Evolutionary conservation across 306 rosid genomes (phyloP), one percentile per base, ranked within the genome.

Genomic region (Acacia acuminata): DNA sequence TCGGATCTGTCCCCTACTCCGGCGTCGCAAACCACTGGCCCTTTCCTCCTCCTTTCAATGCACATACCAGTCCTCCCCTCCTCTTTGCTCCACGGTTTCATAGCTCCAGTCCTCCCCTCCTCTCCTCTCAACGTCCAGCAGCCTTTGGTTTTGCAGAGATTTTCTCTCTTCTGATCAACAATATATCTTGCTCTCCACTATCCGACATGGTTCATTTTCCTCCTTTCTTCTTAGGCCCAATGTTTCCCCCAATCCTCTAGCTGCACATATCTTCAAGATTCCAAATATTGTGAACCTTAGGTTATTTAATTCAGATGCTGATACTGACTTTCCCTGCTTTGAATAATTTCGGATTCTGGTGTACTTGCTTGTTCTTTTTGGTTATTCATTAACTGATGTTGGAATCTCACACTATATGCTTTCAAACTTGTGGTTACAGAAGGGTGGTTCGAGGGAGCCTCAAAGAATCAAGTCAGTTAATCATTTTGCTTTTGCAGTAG

Each of bases 361-460:
- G 51, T 45, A 40, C 7, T 1, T 22, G 36, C 20, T 5, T 58
- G 27, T 64, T 67, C 13, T 15, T 38, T 36, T 56, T 73, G 60
- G 65, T 16, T 27, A 3, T 19, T 7, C 30, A 3, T 9, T 10
- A 40, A 36, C 25, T 47, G 15, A 48, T 68, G 71, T 70, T 69
- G 50, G 50, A 66, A 69, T 36, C 76, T 86, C 40, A 82, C 76
- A n/a, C 36, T 27, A 0, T 32, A 14, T 42, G 77, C 56, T 75
- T 8, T 63, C n/a, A 13, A 27, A 50, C 47, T 73, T 60, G 34
- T 82, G 65, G 77, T 77, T 81, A 85, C 94, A 91, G 92, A 91
- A 84, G 83, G 91, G 67, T 89, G 94, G 94, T 87, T 89, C 90
- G 65, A 69, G 32, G 88, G 87, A 79, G 82, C 87, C 79, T 85